Percentiles rank a stretch among this genome's conserved stretches.
These are phyloP conservation scores for Phoma sp. DNA, from an alignment of 2,329 filamentous ascomycete genomes.

Conservation along the genomic window DNA sequence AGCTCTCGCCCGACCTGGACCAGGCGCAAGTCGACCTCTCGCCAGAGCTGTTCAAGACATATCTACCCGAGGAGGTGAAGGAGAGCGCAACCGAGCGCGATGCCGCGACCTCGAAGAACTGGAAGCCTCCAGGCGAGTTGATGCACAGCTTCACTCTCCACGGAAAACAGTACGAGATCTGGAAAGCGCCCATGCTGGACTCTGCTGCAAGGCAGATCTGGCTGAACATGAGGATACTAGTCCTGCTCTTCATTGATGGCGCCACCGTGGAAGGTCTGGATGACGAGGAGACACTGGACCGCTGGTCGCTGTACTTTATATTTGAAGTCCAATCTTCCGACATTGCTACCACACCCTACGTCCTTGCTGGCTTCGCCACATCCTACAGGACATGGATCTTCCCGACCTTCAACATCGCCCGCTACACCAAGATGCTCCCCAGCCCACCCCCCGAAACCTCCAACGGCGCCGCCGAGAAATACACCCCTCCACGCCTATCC, in stretches of 20 bases:
- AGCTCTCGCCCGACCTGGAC: slow-evolving; percentile 60
- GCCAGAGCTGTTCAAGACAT: slow-evolving; percentile 56
- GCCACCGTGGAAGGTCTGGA: slow-evolving; percentile 78
- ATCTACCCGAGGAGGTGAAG: slow-evolving; percentile 54
- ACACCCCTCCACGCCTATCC: slow-evolving; percentile 31
- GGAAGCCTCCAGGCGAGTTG: slow-evolving; percentile 77
- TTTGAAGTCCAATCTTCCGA: slow-evolving; percentile 46
- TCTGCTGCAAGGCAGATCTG: slow-evolving; percentile 72
- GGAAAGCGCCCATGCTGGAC: slow-evolving; percentile 77
- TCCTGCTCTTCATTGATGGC: slow-evolving; percentile 90
- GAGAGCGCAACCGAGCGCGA: slow-evolving; percentile 14
- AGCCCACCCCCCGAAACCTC: slow-evolving; percentile 37
- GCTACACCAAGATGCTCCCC: slow-evolving; percentile 44
- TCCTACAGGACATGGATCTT: slow-evolving; percentile 82
- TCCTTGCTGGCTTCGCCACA: slow-evolving; percentile 87
- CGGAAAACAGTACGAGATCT: slow-evolving; percentile 78
- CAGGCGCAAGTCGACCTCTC: slow-evolving; percentile 70
- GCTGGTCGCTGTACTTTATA: slow-evolving; percentile 92
- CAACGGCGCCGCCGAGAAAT: slow-evolving; percentile 51
- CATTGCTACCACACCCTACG: slow-evolving; percentile 58
- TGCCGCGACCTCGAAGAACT: slow-evolving; percentile 45
- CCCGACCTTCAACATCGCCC: slow-evolving; percentile 54
- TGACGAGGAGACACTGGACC: slow-evolving; percentile 71
- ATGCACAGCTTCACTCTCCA: slow-evolving; percentile 67
- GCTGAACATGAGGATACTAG: slow-evolving; percentile 80